phyloP scores from a whole-genome alignment of 2,329 filamentous ascomycete genomes.

The Botrytis tulipae region DNA sequence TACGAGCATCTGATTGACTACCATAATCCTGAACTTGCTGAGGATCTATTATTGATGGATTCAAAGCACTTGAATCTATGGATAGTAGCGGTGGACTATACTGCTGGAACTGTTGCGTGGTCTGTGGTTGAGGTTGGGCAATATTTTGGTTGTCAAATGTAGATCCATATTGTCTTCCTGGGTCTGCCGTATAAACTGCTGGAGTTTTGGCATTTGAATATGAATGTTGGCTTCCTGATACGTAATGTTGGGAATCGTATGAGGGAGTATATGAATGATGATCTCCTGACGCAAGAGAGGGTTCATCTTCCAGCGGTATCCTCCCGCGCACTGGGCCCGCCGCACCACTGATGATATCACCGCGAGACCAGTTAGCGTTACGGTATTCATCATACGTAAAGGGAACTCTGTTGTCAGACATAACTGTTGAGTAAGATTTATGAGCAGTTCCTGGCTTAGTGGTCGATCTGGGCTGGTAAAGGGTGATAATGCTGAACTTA shows the following conservation, averaged over 20 bases:
- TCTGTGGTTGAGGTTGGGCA: not conserved
- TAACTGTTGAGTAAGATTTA: too few species aligned
- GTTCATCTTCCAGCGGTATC: not conserved
- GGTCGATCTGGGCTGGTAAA: too few species aligned
- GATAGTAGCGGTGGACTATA: not conserved
- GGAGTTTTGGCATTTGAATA: not conserved
- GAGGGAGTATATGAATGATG: not conserved
- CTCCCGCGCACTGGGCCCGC: not conserved
- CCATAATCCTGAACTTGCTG: not conserved
- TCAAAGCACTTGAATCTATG: not conserved
- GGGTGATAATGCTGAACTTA: too few species aligned
- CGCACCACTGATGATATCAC: too few species aligned
- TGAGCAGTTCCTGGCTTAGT: too few species aligned
- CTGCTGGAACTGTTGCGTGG: not conserved
- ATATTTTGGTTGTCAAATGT: not conserved
- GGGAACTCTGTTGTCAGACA: too few species aligned
- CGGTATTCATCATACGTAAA: too few species aligned
- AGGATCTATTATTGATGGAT: not conserved
- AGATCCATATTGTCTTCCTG: too few species aligned
- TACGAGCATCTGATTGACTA: not conserved
- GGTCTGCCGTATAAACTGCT: too few species aligned
- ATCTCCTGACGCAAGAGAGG: not conserved
- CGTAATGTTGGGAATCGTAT: not conserved
- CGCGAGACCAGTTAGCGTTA: fast-evolving
- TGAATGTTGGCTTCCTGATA: not conserved